Conservation (phyloP, 441 rosid genomes). For the Raphanus hybrid region DNA sequence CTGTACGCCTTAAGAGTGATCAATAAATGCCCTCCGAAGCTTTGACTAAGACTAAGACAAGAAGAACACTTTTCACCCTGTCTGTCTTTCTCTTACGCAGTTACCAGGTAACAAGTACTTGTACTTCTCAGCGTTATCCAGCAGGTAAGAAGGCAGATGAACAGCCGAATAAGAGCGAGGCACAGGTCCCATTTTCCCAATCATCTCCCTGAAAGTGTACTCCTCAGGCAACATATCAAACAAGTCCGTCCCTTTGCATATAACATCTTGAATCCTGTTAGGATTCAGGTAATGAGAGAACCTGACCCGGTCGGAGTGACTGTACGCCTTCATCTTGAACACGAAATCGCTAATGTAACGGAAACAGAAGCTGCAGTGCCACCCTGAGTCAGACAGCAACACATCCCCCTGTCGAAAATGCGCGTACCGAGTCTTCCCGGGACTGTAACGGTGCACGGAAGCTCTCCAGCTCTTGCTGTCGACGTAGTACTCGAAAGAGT, state of each 20-base stretch:
- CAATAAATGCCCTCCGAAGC: slow-evolving; percentile 26
- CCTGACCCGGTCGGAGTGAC: slow-evolving; percentile 85
- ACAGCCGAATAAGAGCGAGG: slow-evolving; percentile 81
- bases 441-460: slow-evolving; percentile 67
- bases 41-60: slow-evolving; percentile 22
- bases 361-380: slow-evolving; percentile 98
- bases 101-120: slow-evolving; percentile 84
- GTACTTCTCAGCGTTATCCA: slow-evolving; percentile 67
- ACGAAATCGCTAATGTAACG: slow-evolving; percentile 70
- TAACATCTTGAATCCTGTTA: slow-evolving; percentile 75
- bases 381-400: slow-evolving; percentile 75
- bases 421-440: slow-evolving; percentile 73
- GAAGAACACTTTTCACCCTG: slow-evolving; percentile 22
- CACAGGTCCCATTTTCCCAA: slow-evolving; percentile 82
- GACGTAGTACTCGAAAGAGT: slow-evolving; percentile 71
- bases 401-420: slow-evolving; percentile 79
- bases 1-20: slow-evolving; percentile 4
- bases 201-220: slow-evolving; percentile 81
- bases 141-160: slow-evolving; percentile 71
- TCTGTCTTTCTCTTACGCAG: slow-evolving; percentile 74
- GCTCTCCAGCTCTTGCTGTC: slow-evolving; percentile 96
- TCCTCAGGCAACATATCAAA: slow-evolving; percentile 96
- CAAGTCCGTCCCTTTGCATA: slow-evolving; percentile 76
- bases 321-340: slow-evolving; percentile 96
- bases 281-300: slow-evolving; percentile 79